phyloP scores from a whole-genome alignment of 169 alveolate genomes.

The Plasmodium coatneyi region DNA sequence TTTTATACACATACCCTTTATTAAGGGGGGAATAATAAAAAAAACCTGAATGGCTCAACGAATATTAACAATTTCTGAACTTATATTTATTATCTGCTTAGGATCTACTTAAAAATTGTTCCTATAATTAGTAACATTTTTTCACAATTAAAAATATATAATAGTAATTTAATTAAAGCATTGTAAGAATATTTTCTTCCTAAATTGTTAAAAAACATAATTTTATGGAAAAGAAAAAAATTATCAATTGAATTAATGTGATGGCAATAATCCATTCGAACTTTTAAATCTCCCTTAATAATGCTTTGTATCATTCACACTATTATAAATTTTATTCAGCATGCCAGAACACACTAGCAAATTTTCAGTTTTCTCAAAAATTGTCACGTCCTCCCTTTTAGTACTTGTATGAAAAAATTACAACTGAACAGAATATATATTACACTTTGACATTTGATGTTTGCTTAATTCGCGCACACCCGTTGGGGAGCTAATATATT shows the following conservation, averaged over 20 bases:
- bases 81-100: neutral
- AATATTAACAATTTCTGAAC: neutral
- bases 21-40: neutral
- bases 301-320: neutral
- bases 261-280: neutral
- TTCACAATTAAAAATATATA: neutral
- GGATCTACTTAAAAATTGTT: neutral
- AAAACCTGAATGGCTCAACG: neutral
- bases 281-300: neutral
- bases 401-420: neutral
- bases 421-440: neutral
- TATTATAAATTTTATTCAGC: neutral
- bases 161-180: neutral
- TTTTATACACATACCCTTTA: neutral
- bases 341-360: neutral
- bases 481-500: neutral
- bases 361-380: neutral
- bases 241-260: too few species aligned
- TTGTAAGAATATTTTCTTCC: neutral
- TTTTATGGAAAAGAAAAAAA: neutral
- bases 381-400: neutral
- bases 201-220: neutral
- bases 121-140: neutral
- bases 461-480: neutral
- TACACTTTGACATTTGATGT: neutral